Conservation (phyloP, 192 early-diverging fungal genomes). For the Diversispora epigaea region DNA sequence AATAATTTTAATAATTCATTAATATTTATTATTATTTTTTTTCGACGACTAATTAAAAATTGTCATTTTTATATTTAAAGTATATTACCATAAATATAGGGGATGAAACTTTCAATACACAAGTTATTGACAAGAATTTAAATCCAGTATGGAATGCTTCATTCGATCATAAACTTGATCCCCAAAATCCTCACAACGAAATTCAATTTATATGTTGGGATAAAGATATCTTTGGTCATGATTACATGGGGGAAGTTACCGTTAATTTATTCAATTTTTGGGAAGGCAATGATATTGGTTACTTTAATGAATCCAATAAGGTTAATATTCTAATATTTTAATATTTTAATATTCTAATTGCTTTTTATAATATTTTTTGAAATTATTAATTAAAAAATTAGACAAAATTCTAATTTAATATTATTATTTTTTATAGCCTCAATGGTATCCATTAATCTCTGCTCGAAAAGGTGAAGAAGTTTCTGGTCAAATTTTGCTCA, state of each 20-base stretch:
- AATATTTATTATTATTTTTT: too few species aligned
- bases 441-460: slow-evolving; percentile 41
- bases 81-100: slow-evolving; percentile 60
- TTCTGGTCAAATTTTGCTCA: slow-evolving; percentile 26
- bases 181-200: slow-evolving; percentile 36
- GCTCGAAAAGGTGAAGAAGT: slow-evolving; percentile 12
- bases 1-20: too few species aligned
- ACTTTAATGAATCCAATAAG: slow-evolving; percentile 55
- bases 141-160: slow-evolving; percentile 65
- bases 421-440: slow-evolving; percentile 34
- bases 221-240: slow-evolving; percentile 62
- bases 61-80: background rate
- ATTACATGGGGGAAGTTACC: slow-evolving; percentile 64
- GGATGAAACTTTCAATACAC: slow-evolving; percentile 56
- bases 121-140: slow-evolving; percentile 59
- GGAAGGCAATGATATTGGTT: slow-evolving; percentile 40
- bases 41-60: background rate
- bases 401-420: background rate
- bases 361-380: background rate
- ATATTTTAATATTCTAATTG: slow-evolving; percentile 8
- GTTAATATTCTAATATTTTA: slow-evolving; percentile 29
- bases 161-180: slow-evolving; percentile 54
- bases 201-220: slow-evolving; percentile 65
- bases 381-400: background rate
- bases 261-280: slow-evolving; percentile 62